Base-by-base conservation (phyloP, 2,329 filamentous ascomycete genomes). In the Monosporascus sp. region DNA sequence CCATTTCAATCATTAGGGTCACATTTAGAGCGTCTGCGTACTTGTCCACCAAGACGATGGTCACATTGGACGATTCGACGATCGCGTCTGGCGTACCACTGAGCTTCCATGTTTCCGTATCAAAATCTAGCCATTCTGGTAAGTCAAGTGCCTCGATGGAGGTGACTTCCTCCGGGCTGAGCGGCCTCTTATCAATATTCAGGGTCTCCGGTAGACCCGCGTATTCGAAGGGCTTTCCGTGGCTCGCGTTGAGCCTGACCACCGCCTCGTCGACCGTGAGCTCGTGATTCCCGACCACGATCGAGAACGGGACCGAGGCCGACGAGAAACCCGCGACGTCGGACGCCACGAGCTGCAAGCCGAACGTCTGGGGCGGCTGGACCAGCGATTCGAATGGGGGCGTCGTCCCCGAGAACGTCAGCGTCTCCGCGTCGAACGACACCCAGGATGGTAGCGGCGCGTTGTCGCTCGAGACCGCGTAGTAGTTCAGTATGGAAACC, bases 361-460 rank as follows among this genome's bases (percentile, higher is more conserved):
- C 79, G 63, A 91, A 94, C 0, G 75, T 80, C 64, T 95, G 87
- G 3, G 90, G 86, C 7, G 84, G 84, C 34, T 86, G 81, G 37
- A 84, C 71, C 9, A 87, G 74, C 27, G 82, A 83, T 54, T 82
- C 79, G 47, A 84, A 76, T 1, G 84, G 73, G 1, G 90, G 91
- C 2, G 87, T 87, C 36, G 72, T 81, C 24, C 91, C 91, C 1
- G 80, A 82, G 62, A 96, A 95, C 1, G 77, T 78, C 40, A 96
- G 72, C 0, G 71, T 76, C 2, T 66, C 66, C 1, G 80, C 66
- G 60, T 94, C 81, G 64, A 96, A 96, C n/a, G 74, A 73, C 45
- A 96, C 75, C 91, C 91, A 96, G 1, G 90, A 86, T 20, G 91
- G 91, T 37, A 96, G 73, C 37, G 91, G 91, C n/a, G 88, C 89